phyloP scores from a whole-genome alignment of 306 rosid genomes.

The Dalbergia cultrata region DNA sequence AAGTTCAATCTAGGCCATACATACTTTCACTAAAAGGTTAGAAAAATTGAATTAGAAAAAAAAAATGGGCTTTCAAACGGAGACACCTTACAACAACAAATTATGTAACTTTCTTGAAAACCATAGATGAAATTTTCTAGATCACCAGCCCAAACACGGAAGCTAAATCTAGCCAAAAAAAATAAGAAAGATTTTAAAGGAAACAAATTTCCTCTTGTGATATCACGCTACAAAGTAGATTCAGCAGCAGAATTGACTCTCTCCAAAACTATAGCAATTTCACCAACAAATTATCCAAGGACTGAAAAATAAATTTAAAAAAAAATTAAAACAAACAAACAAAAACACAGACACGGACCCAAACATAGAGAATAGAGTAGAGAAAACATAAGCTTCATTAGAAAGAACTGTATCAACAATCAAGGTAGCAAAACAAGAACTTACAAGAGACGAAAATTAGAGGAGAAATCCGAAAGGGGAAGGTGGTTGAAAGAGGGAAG shows the following conservation, averaged over 20 bases:
- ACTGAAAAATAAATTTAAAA: slow-evolving; percentile 7
- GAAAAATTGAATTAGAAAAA: neutral
- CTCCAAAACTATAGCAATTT: neutral
- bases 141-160: neutral
- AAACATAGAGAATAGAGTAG: neutral
- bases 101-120: neutral
- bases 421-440: slow-evolving; percentile 18
- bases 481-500: slow-evolving; percentile 19
- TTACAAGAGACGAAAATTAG: slow-evolving; percentile 19
- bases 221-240: slow-evolving; percentile 5
- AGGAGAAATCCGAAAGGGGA: neutral
- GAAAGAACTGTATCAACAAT: neutral
- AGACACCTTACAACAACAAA: neutral
- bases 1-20: slow-evolving; percentile 3
- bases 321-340: neutral
- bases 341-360: neutral
- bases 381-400: neutral
- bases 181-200: neutral
- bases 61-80: neutral
- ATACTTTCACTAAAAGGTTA: neutral
- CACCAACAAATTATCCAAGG: slow-evolving; percentile 1
- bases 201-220: neutral
- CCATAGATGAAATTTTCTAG: neutral
- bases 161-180: neutral
- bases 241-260: slow-evolving; percentile 9